Base-by-base conservation (phyloP, 2,329 filamentous ascomycete species). In the Colletotrichum spinosum region DNA sequence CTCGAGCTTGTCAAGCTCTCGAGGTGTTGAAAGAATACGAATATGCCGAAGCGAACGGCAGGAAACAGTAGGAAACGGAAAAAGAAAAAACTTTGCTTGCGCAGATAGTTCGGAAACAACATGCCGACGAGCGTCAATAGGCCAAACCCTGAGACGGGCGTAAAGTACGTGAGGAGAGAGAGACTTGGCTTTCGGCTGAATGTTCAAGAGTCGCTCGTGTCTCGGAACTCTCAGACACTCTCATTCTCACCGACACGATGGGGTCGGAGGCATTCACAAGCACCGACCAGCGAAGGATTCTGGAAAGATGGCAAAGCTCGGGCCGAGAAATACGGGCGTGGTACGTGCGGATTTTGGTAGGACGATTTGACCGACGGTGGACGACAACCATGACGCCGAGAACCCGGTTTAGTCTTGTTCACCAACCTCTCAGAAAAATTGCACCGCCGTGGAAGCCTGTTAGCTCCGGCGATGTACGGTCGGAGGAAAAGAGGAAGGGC, bases 261-360 rank as follows among this genome's bases (percentile, higher is more conserved):
- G 4, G 25, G 25, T 37, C 41, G 11, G 53, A 44, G n/a, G 8
- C 6, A 11, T 15, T 10, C 34, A 11, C 37, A 39, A 38, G 54
- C 54, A 56, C 44, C 44, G 54, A 38, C 54, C 44, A 56, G 9
- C 34, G 54, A 56, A 56, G 54, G 54, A 35, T 41, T 41, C 42
- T 48, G 37, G 54, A 56, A 56, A 41, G 42, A 39, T 41, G 38
- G 25, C 42, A 55, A 35, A 55, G 53, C 42, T 55, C 9, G 13
- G 41, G n/a, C 3, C 41, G 53, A 34, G 33, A 55, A 46, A 55
- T 41, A 45, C 53, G 53, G 42, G 42, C 53, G 46, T 48, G 53
- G 53, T 13, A 34, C 52, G 42, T 55, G 53, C 53, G 42, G 25
- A 25, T 25, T 46, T 34, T 10, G 17, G 17, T 10, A 35, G 17